These are phyloP conservation scores for Talaromyces sp. DNA, from an alignment of 2,329 filamentous ascomycete genomes.

Conservation along the genomic window DNA sequence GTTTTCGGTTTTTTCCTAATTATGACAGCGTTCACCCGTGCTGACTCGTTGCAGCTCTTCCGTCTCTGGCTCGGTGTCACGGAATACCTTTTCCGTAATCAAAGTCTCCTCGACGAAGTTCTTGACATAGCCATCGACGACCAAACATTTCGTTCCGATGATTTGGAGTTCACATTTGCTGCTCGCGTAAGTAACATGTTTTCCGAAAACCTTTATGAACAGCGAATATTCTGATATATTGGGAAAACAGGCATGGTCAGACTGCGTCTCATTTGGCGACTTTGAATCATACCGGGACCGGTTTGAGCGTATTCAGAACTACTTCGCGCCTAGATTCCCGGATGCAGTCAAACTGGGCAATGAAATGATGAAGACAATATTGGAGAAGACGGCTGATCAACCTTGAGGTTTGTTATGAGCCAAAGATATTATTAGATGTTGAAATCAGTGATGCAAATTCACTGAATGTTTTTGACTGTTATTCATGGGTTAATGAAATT, in stretches of 20 bases:
- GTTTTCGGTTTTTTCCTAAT: slow-evolving; percentile 25
- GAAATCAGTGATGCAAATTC: too few relatives aligned
- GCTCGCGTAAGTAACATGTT: slow-evolving; percentile 56
- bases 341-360: slow-evolving; percentile 86
- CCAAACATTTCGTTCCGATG: slow-evolving; percentile 86
- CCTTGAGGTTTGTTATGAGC: neutral
- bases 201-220: too few relatives aligned
- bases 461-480: too few relatives aligned
- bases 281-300: slow-evolving; percentile 90
- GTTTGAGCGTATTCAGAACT: slow-evolving; percentile 82
- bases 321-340: slow-evolving; percentile 84
- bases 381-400: slow-evolving; percentile 61
- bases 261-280: slow-evolving; percentile 83
- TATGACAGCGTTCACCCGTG: neutral
- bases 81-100: slow-evolving; percentile 87
- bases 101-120: slow-evolving; percentile 72
- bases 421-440: too few relatives aligned
- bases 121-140: slow-evolving; percentile 83
- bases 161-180: slow-evolving; percentile 96
- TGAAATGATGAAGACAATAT: slow-evolving; percentile 93
- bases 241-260: slow-evolving; percentile 75
- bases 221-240: neutral
- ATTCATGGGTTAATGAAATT: too few relatives aligned
- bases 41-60: slow-evolving; percentile 59
- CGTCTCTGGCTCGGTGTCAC: slow-evolving; percentile 95